phyloP scores from a whole-genome alignment of 2,329 filamentous ascomycete species.

The Sporothrix pallida region DNA sequence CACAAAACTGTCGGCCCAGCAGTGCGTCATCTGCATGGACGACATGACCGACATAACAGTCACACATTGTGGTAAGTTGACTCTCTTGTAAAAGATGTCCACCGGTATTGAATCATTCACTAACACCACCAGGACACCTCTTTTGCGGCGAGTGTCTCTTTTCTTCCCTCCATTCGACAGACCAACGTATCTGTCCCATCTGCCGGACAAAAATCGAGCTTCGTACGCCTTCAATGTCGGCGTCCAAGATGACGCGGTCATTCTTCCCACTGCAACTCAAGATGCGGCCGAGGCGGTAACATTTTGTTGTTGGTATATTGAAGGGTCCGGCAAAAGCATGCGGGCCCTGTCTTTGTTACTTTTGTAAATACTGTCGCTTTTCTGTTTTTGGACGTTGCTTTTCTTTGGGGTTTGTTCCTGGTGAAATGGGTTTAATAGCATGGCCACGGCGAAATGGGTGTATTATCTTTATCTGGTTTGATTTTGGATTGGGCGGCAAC shows the following conservation, averaged over 20 bases:
- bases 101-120: neutral
- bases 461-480: neutral
- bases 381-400: neutral
- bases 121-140: slow-evolving; percentile 60
- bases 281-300: slow-evolving; percentile 64
- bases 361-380: neutral
- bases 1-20: slow-evolving; percentile 61
- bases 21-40: slow-evolving; percentile 73
- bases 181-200: slow-evolving; percentile 66
- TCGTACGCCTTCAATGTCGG: slow-evolving; percentile 42
- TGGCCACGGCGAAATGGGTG: slow-evolving; percentile 27
- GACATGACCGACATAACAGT: slow-evolving; percentile 63
- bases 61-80: slow-evolving; percentile 67
- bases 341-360: neutral
- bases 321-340: neutral
- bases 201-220: slow-evolving; percentile 65
- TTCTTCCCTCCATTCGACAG: slow-evolving; percentile 61
- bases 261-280: slow-evolving; percentile 67
- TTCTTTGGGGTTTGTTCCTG: neutral
- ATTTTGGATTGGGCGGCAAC: neutral
- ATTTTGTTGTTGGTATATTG: slow-evolving; percentile 33
- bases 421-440: slow-evolving; percentile 8
- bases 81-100: neutral
- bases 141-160: slow-evolving; percentile 69
- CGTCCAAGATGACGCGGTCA: slow-evolving; percentile 54